phyloP scores from a whole-genome alignment of 371 early-diverging fungal genomes.

The Rhizomucor miehei region DNA sequence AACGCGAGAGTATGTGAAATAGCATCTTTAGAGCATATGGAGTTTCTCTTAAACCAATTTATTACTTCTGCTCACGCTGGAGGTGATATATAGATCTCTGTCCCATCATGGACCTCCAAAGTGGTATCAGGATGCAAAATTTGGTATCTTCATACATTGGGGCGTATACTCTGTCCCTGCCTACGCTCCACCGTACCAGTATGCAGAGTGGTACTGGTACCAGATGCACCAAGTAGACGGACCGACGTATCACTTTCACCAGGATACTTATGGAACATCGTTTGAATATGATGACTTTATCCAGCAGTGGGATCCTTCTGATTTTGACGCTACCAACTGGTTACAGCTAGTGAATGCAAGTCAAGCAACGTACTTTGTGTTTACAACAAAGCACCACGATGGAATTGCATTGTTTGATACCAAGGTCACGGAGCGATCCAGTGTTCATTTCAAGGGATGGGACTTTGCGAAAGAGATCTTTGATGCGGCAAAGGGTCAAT shows the following conservation, averaged over 20 bases:
- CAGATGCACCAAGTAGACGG: constrained; percentile 16
- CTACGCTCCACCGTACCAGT: constrained; percentile 28
- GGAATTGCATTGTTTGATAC: constrained; percentile 38
- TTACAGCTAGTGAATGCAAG: constrained; percentile 21
- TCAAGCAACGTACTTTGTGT: constrained; percentile 32
- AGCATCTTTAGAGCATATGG: too few relatives aligned
- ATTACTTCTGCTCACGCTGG: too few relatives aligned
- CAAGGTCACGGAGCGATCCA: constrained; percentile 22
- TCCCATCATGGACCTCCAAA: constrained; percentile 18
- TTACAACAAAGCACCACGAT: constrained; percentile 43
- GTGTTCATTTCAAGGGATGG: constrained; percentile 18
- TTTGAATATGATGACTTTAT: constrained; percentile 35
- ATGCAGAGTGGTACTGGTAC: constrained; percentile 41
- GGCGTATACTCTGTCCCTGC: constrained; percentile 31
- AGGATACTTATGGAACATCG: constrained; percentile 18
- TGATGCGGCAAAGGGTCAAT: constrained; percentile 14
- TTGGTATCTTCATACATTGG: constrained; percentile 41
- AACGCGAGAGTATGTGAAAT: too few relatives aligned
- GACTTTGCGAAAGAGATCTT: constrained; percentile 33
- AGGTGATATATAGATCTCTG: constrained; percentile 14
- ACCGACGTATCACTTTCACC: constrained; percentile 13
- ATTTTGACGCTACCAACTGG: constrained; percentile 25
- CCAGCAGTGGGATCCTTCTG: constrained; percentile 14
- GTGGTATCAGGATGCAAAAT: constrained; percentile 27
- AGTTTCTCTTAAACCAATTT: too few relatives aligned